Evolutionary conservation across 192 early-diverging fungal species (phyloP).

Genomic region (Haplosporangium gracile): DNA sequence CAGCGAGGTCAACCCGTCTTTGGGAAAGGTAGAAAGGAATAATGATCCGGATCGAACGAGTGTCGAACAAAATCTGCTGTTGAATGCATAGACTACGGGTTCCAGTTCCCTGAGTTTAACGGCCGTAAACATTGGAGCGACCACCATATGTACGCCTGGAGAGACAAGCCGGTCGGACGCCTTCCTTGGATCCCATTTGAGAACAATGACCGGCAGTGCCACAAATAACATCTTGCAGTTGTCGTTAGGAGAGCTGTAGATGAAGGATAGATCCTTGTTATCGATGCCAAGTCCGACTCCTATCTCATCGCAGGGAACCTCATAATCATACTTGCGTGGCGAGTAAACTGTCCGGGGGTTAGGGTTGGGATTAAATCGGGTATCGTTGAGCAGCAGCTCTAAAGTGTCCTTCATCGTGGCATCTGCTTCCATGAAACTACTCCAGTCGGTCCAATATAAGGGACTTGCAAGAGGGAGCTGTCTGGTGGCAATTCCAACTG

Average conservation of each 20-base stretch:
- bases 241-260: neutral
- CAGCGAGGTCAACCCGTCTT: neutral
- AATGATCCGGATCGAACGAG: no score
- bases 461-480: neutral
- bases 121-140: no score
- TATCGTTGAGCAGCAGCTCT: neutral
- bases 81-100: no score
- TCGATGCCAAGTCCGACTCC: neutral
- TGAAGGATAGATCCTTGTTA: neutral
- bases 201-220: no score
- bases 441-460: conserved; percentile 7
- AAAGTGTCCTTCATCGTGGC: conserved; percentile 6
- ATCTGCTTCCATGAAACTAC: neutral
- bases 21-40: neutral
- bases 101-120: no score
- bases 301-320: neutral
- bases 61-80: no score
- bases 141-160: no score
- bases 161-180: no score
- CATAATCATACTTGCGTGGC: neutral
- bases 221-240: no score
- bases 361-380: neutral
- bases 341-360: neutral
- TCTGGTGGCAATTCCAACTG: neutral
- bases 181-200: no score